phyloP scores from a whole-genome alignment of 1,284 basidiomycete genomes.

The Gomphus bonarii region DNA sequence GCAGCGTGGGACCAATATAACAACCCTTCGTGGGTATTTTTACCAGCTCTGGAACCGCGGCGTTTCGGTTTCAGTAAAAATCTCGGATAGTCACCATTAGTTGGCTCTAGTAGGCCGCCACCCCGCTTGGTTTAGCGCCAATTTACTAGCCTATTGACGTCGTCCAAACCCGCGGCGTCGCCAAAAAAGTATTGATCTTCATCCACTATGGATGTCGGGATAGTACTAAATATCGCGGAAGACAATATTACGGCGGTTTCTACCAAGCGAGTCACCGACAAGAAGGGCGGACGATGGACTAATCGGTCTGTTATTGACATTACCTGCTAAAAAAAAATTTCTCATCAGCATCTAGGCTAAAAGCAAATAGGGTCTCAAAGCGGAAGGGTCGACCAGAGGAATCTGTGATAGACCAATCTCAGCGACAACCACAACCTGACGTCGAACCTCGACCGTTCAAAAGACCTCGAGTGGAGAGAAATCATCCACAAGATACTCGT shows the following conservation, averaged over 20 bases:
- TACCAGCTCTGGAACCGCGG: background rate
- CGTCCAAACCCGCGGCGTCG: background rate
- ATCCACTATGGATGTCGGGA: constrained; percentile 49
- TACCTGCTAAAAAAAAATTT: background rate
- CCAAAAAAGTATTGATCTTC: background rate
- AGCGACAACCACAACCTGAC: constrained; percentile 20
- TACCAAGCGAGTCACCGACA: constrained; percentile 23
- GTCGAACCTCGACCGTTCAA: constrained; percentile 32
- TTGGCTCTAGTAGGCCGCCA: too few relatives aligned
- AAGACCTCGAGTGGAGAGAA: constrained; percentile 34
- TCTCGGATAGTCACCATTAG: too few relatives aligned
- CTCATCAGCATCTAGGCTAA: constrained; percentile 35
- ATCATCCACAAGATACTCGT: constrained; percentile 13
- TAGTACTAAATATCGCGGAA: constrained; percentile 55
- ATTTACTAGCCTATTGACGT: background rate
- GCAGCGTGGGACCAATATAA: background rate
- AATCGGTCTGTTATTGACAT: constrained; percentile 46
- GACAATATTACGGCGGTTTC: constrained; percentile 24
- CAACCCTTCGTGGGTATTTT: background rate
- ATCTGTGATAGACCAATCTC: background rate
- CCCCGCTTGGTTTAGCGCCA: too few relatives aligned
- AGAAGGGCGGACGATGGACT: constrained; percentile 77
- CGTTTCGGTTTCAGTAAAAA: too few relatives aligned
- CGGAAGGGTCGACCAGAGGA: constrained; percentile 30
- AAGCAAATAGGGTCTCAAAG: constrained; percentile 58